A percentile compares a stretch with the other conserved stretches of the same genome.
Evolutionary conservation across 306 rosid species (phyloP).

Genomic region (Citrullus amarus): DNA sequence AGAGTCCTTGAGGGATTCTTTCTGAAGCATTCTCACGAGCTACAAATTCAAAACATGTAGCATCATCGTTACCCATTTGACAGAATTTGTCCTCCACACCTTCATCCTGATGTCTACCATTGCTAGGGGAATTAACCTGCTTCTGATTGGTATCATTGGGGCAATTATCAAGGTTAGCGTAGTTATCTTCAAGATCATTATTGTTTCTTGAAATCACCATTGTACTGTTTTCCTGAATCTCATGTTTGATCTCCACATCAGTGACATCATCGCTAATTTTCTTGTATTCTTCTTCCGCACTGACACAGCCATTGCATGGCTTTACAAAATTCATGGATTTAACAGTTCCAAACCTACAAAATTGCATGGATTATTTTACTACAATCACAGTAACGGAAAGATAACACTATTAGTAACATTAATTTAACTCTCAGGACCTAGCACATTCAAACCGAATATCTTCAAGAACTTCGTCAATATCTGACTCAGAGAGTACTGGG

Average conservation of each 20-base stretch:
- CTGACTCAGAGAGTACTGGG: conserved; percentile 36
- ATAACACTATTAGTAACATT: conserved; percentile 1
- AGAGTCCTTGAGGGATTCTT: conserved; percentile 13
- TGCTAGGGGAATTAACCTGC: not conserved
- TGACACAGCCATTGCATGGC: conserved; percentile 20
- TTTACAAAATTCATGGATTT: conserved; percentile 58
- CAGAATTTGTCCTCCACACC: not conserved
- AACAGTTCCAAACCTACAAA: conserved; percentile 73
- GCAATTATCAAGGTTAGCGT: conserved; percentile 5
- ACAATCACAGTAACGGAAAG: not conserved
- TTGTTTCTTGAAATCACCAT: conserved; percentile 4
- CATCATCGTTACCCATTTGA: conserved; percentile 10
- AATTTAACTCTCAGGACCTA: conserved; percentile 39
- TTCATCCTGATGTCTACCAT: conserved; percentile 17
- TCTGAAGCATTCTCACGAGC: conserved; percentile 11
- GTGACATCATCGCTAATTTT: conserved; percentile 10
- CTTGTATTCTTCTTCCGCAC: conserved; percentile 20
- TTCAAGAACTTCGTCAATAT: conserved; percentile 54
- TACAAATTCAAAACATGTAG: conserved; percentile 8
- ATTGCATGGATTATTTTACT: not conserved
- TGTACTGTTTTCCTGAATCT: conserved; percentile 4
- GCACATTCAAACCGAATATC: conserved; percentile 91
- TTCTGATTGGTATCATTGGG: not conserved
- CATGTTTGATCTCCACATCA: conserved; percentile 16
- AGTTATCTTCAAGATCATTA: conserved; percentile 25